Percentiles rank a stretch among this genome's conserved stretches.
phyloP scores from a whole-genome alignment of 352 stramenopile genomes.

The Phytophthora crassamura region DNA sequence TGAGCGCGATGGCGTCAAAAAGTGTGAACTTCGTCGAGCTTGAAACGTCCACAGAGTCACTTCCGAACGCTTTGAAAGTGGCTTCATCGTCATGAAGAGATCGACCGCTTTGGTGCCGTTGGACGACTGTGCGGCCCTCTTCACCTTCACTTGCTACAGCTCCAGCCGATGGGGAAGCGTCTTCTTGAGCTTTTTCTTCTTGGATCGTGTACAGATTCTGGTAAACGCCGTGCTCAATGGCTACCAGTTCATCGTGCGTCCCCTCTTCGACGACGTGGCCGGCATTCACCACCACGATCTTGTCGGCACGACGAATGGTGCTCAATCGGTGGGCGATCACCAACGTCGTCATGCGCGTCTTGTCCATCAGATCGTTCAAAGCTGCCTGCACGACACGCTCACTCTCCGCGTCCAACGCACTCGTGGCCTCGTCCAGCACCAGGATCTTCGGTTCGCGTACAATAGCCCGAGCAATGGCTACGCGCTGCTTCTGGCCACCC shows the following conservation, averaged over 20 bases:
- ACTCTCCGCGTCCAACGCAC: conserved; percentile 48
- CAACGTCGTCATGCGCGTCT: conserved; percentile 41
- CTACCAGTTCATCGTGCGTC: conserved; percentile 45
- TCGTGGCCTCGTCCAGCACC: conserved; percentile 69
- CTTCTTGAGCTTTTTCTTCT: conserved; percentile 22
- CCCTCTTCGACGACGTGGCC: conserved; percentile 55
- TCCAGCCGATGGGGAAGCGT: conserved; percentile 14
- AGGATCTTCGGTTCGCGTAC: conserved; percentile 57
- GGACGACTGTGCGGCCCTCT: too few species aligned
- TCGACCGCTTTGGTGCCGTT: too few species aligned
- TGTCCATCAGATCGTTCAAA: conserved; percentile 29
- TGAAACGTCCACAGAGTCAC: neutral
- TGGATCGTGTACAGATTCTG: conserved; percentile 30
- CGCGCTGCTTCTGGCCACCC: conserved; percentile 63
- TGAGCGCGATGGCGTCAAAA: conserved; percentile 14
- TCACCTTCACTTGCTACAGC: too few species aligned
- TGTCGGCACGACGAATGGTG: conserved; percentile 51
- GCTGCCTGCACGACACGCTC: conserved; percentile 39
- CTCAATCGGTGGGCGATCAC: conserved; percentile 54
- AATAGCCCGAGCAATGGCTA: conserved; percentile 65
- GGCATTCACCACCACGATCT: conserved; percentile 55
- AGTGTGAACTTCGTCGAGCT: conserved; percentile 17
- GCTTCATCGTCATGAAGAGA: neutral
- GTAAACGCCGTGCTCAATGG: conserved; percentile 28
- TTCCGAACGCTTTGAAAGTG: neutral